These are phyloP conservation scores for Pseudotulostoma volvatum DNA, from an alignment of 495 filamentous ascomycete species.

Conservation along the genomic window DNA sequence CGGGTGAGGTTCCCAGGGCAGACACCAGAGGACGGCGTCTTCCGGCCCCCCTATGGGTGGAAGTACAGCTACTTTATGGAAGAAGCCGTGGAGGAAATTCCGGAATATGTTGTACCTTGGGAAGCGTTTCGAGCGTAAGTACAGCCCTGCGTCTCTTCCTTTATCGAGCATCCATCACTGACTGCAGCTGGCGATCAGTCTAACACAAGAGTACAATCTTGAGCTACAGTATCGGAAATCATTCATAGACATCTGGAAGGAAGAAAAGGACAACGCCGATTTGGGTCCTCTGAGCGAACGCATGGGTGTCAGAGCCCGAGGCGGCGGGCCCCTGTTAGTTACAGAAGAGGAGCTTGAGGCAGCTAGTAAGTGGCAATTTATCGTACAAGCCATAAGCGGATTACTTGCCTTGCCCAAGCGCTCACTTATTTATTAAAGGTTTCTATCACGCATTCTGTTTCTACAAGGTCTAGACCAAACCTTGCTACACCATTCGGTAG, in stretches of 20 bases:
- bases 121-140: conserved; percentile 73
- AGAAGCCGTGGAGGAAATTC: conserved; percentile 89
- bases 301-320: conserved; percentile 74
- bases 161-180: conserved; percentile 4
- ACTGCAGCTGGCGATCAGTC: conserved; percentile 19
- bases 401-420: no score
- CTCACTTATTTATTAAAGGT: conserved; percentile 14
- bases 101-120: conserved; percentile 98
- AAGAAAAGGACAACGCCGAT: conserved; percentile 66
- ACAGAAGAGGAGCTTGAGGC: conserved; percentile 76
- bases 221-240: conserved; percentile 83
- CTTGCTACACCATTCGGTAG: no score
- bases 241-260: conserved; percentile 79
- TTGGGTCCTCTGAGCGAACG: conserved; percentile 74
- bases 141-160: neutral
- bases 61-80: conserved; percentile 91
- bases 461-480: conserved; percentile 84
- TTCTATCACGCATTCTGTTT: conserved; percentile 92
- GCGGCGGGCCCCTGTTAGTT: conserved; percentile 48
- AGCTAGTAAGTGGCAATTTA: conserved; percentile 51
- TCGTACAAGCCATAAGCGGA: no score
- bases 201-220: conserved; percentile 92
- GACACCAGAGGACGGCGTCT: conserved; percentile 59
- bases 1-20: conserved; percentile 68
- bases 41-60: conserved; percentile 92